Conservation (phyloP, 148 eudicot species). For the Rhododendron simsii region DNA sequence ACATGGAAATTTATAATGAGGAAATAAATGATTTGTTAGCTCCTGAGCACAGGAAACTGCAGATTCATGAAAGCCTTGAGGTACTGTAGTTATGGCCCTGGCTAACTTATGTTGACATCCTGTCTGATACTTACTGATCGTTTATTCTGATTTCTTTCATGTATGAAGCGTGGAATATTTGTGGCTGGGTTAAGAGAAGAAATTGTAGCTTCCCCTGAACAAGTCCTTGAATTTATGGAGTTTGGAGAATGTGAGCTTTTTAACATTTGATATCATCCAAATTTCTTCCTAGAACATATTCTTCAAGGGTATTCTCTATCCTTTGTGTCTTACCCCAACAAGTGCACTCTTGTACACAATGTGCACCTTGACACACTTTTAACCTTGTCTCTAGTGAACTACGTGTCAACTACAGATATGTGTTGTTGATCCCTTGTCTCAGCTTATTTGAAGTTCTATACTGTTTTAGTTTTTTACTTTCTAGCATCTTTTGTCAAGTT, state of each 20-base stretch:
- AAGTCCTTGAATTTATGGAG: constrained; percentile 85
- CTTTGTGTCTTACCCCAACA: neutral
- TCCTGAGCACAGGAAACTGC: constrained; percentile 87
- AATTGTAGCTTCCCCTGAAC: constrained; percentile 92
- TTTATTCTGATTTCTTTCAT: constrained; percentile 1
- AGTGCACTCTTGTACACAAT: neutral
- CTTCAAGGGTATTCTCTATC: neutral
- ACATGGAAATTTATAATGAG: constrained; percentile 96
- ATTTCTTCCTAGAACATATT: neutral
- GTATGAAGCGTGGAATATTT: constrained; percentile 77
- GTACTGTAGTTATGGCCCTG: constrained; percentile 26
- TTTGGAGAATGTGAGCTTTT: constrained; percentile 78
- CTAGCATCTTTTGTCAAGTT: neutral
- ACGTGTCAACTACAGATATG: neutral
- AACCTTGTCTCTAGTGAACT: neutral
- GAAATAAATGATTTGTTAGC: constrained; percentile 91
- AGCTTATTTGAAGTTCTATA: neutral
- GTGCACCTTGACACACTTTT: neutral
- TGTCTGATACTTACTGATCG: neutral
- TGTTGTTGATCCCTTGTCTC: neutral
- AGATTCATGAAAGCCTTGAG: constrained; percentile 91
- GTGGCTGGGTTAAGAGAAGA: constrained; percentile 98
- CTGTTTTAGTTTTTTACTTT: neutral
- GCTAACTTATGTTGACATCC: neutral
- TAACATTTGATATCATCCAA: neutral